phyloP scores from a whole-genome alignment of 176 grass and related monocot genomes.

The Metroxylon sagu region DNA sequence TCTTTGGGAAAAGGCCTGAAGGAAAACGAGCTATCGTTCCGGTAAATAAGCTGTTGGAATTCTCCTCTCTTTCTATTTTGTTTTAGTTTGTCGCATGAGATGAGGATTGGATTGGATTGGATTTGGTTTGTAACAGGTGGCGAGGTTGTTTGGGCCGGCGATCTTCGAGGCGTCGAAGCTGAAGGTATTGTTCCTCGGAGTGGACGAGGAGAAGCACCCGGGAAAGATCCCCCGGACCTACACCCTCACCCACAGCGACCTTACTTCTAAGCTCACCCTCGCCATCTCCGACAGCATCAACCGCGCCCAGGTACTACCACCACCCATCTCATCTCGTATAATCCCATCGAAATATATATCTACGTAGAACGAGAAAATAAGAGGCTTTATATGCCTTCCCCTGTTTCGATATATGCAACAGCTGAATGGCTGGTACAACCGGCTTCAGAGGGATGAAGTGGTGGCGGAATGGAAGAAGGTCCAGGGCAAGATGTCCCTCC shows the following conservation, averaged over 20 bases:
- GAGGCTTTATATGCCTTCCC: not conserved
- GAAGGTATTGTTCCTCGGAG: slow-evolving; percentile 83
- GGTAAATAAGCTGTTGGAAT: too few species aligned
- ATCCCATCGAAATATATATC: too few species aligned
- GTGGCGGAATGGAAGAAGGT: slow-evolving; percentile 96
- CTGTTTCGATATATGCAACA: not conserved
- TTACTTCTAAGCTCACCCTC: slow-evolving; percentile 69
- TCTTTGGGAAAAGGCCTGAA: not conserved
- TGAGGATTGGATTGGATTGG: not conserved
- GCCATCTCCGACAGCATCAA: slow-evolving; percentile 78
- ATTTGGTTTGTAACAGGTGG: slow-evolving; percentile 33
- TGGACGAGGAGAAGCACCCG: slow-evolving; percentile 46
- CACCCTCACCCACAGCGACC: slow-evolving; percentile 97
- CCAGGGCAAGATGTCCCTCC: slow-evolving; percentile 71
- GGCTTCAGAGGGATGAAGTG: slow-evolving; percentile 91
- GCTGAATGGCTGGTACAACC: slow-evolving; percentile 95
- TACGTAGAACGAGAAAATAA: not conserved
- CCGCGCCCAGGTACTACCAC: slow-evolving; percentile 33
- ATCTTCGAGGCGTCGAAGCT: slow-evolving; percentile 97
- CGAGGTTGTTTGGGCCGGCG: slow-evolving; percentile 81
- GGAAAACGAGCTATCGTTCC: too few species aligned
- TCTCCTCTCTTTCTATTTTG: not conserved
- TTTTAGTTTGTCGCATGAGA: not conserved
- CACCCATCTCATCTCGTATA: too few species aligned
- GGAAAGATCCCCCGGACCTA: slow-evolving; percentile 59